Evolutionary conservation across 2,329 filamentous ascomycete genomes (phyloP).

Genomic region (Colletotrichum sp.): DNA sequence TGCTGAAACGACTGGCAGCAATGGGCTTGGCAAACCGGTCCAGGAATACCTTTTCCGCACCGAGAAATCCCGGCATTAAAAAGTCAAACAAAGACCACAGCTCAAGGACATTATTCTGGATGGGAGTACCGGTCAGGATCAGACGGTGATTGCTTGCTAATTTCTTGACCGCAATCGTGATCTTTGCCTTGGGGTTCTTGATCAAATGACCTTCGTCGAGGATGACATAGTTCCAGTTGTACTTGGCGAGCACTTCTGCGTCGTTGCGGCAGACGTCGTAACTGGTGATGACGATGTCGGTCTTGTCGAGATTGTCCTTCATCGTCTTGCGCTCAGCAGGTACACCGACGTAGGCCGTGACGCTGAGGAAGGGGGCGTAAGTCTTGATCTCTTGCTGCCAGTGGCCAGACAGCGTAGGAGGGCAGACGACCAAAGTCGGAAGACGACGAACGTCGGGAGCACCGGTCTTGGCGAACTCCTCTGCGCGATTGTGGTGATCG

Average conservation of each 20-base stretch:
- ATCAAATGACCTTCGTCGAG: conserved; percentile 97
- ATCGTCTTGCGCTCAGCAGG: conserved; percentile 79
- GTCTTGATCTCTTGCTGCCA: conserved; percentile 98
- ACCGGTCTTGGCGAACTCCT: conserved; percentile 85
- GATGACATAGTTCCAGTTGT: conserved; percentile 97
- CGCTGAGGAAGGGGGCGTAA: conserved; percentile 91
- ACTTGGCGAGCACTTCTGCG: conserved; percentile 78
- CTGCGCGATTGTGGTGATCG: conserved; percentile 91
- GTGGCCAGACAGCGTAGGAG: conserved; percentile 93
- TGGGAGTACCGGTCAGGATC: conserved; percentile 95
- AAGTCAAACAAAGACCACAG: conserved; percentile 99
- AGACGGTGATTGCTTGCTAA: conserved; percentile 91
- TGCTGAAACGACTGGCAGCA: conserved; percentile 91
- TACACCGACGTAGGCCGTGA: conserved; percentile 89
- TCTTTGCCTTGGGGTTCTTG: conserved; percentile 98
- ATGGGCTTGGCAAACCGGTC: conserved; percentile 96
- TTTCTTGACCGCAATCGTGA: conserved; percentile 89
- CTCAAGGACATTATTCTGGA: conserved; percentile 97
- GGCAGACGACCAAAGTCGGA: conserved; percentile 93
- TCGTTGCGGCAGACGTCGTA: conserved; percentile 99
- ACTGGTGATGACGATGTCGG: conserved; percentile 94
- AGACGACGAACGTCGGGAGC: conserved; percentile 78
- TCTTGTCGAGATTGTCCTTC: conserved; percentile 70
- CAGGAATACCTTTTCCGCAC: conserved; percentile 92
- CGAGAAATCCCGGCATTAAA: conserved; percentile 97